Evolutionary conservation across 2,329 filamentous ascomycete species (phyloP).

Genomic region (Talaromyces sp.): DNA sequence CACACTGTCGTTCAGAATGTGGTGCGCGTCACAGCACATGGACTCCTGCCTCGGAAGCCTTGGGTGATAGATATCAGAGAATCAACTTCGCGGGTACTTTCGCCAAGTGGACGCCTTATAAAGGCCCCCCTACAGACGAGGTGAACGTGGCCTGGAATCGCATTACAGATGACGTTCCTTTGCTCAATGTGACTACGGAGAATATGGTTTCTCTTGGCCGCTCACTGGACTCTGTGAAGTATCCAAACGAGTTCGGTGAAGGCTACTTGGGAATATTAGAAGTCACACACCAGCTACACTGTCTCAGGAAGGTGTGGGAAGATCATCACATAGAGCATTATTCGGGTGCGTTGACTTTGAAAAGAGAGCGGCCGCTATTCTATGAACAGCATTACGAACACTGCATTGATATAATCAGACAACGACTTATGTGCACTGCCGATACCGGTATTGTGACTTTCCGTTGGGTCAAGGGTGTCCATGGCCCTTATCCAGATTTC

Average conservation of each 20-base stretch:
- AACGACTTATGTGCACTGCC: conserved; percentile 7
- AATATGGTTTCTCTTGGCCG: neutral
- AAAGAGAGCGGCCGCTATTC: conserved; percentile 1
- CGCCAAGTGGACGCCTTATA: conserved; percentile 1
- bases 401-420: conserved; percentile 7
- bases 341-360: neutral
- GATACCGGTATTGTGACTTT: conserved; percentile 7
- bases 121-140: conserved; percentile 1
- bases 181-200: neutral
- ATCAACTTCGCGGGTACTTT: conserved; percentile 1
- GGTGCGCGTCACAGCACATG: neutral
- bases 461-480: conserved; percentile 3
- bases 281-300: conserved; percentile 9
- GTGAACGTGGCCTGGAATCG: conserved; percentile 6
- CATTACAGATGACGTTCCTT: neutral
- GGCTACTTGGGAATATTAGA: conserved; percentile 1
- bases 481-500: conserved; percentile 4
- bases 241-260: neutral
- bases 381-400: conserved; percentile 11
- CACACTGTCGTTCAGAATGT: neutral
- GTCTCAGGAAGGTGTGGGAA: conserved; percentile 5
- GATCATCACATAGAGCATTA: conserved; percentile 4
- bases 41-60: neutral
- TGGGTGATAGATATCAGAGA: neutral
- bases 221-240: neutral